Evolutionary conservation across 1,284 basidiomycete species (phyloP).

Genomic region (Ceratobasidium sp.): DNA sequence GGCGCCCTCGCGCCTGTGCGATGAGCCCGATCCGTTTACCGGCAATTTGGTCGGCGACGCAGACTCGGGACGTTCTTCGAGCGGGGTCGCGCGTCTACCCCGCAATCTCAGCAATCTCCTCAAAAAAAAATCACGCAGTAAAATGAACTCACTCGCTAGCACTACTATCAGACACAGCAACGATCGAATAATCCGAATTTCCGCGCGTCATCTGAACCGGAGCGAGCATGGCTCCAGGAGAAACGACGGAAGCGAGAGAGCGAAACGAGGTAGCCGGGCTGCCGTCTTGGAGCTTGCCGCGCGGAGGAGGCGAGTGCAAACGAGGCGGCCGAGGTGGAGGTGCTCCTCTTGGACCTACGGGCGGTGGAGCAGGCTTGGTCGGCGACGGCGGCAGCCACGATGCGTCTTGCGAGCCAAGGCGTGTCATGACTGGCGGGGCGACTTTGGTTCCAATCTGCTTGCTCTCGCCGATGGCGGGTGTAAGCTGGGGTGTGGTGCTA

Average conservation of each 20-base stretch:
- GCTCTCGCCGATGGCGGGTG: conserved; percentile 44
- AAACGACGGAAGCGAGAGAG: conserved; percentile 24
- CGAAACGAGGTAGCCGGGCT: conserved; percentile 17
- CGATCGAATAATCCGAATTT: conserved; percentile 44
- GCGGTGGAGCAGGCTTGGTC: conserved; percentile 8
- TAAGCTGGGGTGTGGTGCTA: conserved; percentile 36
- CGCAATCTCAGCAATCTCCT: conserved; percentile 8
- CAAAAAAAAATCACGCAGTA: background rate
- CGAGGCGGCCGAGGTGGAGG: conserved; percentile 29
- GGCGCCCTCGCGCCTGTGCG: conserved; percentile 37
- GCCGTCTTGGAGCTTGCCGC: background rate
- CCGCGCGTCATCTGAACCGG: conserved; percentile 22
- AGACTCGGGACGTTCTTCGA: background rate
- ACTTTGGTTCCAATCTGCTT: conserved; percentile 46
- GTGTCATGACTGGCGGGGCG: conserved; percentile 46
- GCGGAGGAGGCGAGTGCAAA: conserved; percentile 36
- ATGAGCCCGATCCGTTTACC: conserved; percentile 8
- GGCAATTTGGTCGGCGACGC: background rate
- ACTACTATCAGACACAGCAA: conserved; percentile 39
- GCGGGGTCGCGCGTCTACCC: conserved; percentile 18
- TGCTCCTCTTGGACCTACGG: conserved; percentile 16
- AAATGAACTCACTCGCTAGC: conserved; percentile 34
- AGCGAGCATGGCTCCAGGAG: background rate
- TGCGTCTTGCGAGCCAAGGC: conserved; percentile 26
- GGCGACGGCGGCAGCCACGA: conserved; percentile 16